Evolutionary conservation across 768 basidiomycete genomes (phyloP), one percentile per base, ranked within the genome.

Genomic region (Phanerochaete carnosa): DNA sequence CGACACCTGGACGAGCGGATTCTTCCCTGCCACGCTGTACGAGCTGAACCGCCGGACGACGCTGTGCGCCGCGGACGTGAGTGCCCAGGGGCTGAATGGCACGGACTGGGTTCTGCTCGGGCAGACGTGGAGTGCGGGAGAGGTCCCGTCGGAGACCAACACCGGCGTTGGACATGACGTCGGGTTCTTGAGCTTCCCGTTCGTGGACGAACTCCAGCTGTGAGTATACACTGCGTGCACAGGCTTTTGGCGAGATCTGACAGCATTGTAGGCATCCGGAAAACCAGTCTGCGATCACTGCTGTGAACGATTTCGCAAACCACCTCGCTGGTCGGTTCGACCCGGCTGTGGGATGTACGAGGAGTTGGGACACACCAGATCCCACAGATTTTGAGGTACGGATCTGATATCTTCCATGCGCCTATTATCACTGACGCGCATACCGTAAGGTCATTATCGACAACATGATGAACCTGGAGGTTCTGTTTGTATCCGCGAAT

Each of bases 381-480:
- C 81, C 86, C 5, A 83, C 82, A 1, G 77, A 83, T 63, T 89
- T 89, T 68, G 77, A 78, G 68, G 86, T 83, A 39, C 28, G 76
- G 64, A 9, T 33, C 51, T n/a, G 13, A 26, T 35, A 16, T 19
- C 25, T 28, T 13, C 12, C 33, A 16, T 9, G 12, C 19, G 12
- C 19, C n/a, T 8, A 33, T 54, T 11, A 32, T 57, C 30, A 30
- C 11, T 43, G 52, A 46, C 43, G 30, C 46, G 32, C 12, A 4
- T 45, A 26, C 1, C n/a, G n/a, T n/a, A 62, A 82, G 83, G 87
- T 89, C 53, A 88, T 90, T 69, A 88, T 89, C 49, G 88, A 90
- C 74, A 89, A 88, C 68, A 88, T 90, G 87, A 88, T 90, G 86
- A 90, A 86, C 65, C 79, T 90, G 22, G 86, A 89, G 61, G 75